phyloP scores from a whole-genome alignment of 352 stramenopile genomes.

The Thraustochytrium sp. region DNA sequence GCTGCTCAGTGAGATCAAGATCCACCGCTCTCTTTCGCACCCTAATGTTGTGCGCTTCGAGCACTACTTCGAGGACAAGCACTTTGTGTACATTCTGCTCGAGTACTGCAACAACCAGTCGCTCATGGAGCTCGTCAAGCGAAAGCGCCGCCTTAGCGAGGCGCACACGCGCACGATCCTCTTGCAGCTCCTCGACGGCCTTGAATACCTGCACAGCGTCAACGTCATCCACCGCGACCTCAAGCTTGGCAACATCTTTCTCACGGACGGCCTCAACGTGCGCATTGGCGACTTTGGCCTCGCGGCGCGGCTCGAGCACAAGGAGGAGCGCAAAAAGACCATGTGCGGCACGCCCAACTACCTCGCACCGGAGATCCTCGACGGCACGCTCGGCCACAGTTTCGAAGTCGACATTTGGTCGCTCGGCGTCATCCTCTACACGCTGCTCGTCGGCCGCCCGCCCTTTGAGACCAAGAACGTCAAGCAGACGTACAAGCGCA shows the following conservation, averaged over 20 bases:
- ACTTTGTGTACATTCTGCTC: slow-evolving; percentile 75
- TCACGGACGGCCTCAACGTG: slow-evolving; percentile 63
- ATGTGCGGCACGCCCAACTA: slow-evolving; percentile 91
- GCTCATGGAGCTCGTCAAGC: slow-evolving; percentile 57
- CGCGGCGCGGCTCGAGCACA: slow-evolving; percentile 46
- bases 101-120: slow-evolving; percentile 79
- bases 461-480: slow-evolving; percentile 90
- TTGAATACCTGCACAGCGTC: slow-evolving; percentile 87
- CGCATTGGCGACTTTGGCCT: slow-evolving; percentile 53
- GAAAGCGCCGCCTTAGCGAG: slow-evolving; percentile 49
- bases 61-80: slow-evolving; percentile 81
- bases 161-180: slow-evolving; percentile 64
- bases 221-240: slow-evolving; percentile 87
- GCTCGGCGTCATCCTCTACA: slow-evolving; percentile 88
- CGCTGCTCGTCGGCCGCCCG: slow-evolving; percentile 84
- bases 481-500: slow-evolving; percentile 82
- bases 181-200: slow-evolving; percentile 75
- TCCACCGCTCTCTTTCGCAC: slow-evolving; percentile 67
- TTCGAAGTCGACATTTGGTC: slow-evolving; percentile 87
- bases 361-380: slow-evolving; percentile 83
- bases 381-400: slow-evolving; percentile 73
- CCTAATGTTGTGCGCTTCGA: slow-evolving; percentile 91
- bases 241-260: slow-evolving; percentile 58
- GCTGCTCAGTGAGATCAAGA: slow-evolving; percentile 53
- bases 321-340: slow-evolving; percentile 76